Percentiles rank a stretch among this genome's conserved stretches.
These are phyloP conservation scores for Penicillium oxalicum DNA, from an alignment of 2,329 filamentous ascomycete species.

Conservation along the genomic window DNA sequence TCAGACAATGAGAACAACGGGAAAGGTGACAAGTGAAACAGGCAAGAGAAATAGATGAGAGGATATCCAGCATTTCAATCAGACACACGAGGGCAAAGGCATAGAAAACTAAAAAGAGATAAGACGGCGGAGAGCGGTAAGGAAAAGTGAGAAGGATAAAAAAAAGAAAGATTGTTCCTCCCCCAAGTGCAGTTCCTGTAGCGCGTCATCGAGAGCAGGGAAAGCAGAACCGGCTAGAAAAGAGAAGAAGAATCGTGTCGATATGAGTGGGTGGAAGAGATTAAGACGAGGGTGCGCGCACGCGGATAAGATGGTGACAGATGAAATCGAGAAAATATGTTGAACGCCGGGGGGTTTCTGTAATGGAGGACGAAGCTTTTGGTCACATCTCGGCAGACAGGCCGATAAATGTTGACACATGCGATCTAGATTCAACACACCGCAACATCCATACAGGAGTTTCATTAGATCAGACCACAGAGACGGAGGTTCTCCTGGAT, in stretches of 20 bases:
- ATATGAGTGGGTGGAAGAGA: constrained; percentile 20
- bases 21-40: constrained; percentile 9
- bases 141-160: constrained; percentile 25
- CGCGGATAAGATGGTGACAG: constrained; percentile 20
- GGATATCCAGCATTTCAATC: constrained; percentile 36
- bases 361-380: constrained; percentile 17
- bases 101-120: constrained; percentile 12
- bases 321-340: constrained; percentile 12
- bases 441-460: constrained; percentile 21
- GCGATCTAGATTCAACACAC: constrained; percentile 29
- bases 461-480: constrained; percentile 85
- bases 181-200: constrained; percentile 11
- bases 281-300: constrained; percentile 20
- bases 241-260: constrained; percentile 26
- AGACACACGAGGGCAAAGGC: constrained; percentile 14
- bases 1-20: neutral
- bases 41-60: constrained; percentile 30
- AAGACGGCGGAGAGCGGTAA: constrained; percentile 22
- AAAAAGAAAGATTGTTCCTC: constrained; percentile 8
- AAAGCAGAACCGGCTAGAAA: constrained; percentile 18
- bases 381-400: constrained; percentile 22
- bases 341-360: constrained; percentile 22
- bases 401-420: constrained; percentile 24
- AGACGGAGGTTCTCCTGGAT: constrained; percentile 98
- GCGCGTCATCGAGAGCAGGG: constrained; percentile 22